phyloP scores from a whole-genome alignment of 1,284 basidiomycete species.

The Lignosus rhinocerotis region DNA sequence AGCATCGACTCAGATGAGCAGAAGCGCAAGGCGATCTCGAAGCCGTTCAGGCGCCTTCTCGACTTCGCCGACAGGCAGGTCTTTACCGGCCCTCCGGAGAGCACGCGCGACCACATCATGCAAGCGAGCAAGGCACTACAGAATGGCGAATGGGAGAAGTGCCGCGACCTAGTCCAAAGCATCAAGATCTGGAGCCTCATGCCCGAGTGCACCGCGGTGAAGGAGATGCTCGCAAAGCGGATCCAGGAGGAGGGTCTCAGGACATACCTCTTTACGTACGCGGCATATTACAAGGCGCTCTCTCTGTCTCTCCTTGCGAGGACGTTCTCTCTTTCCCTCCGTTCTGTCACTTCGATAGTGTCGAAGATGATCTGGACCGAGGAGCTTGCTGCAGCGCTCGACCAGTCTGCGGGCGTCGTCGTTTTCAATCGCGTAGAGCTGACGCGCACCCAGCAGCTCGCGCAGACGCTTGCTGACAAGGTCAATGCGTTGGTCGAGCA shows the following conservation, averaged over 20 bases:
- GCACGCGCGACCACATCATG: conserved; percentile 99
- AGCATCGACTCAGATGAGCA: conserved; percentile 94
- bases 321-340: conserved; percentile 84
- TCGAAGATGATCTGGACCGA: conserved; percentile 99
- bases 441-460: conserved; percentile 87
- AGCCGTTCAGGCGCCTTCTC: conserved; percentile 92
- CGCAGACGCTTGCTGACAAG: conserved; percentile 88
- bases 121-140: conserved; percentile 97
- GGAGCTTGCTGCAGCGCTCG: conserved; percentile 91
- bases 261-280: conserved; percentile 99
- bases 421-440: conserved; percentile 91
- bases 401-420: conserved; percentile 84
- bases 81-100: conserved; percentile 98
- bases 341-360: conserved; percentile 87
- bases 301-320: conserved; percentile 85
- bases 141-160: conserved; percentile 96
- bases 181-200: conserved; percentile 99
- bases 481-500: conserved; percentile 88
- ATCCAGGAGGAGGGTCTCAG: conserved; percentile 98
- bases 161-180: conserved; percentile 87
- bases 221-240: conserved; percentile 93
- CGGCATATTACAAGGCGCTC: conserved; percentile 90
- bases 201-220: conserved; percentile 86
- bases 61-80: conserved; percentile 98
- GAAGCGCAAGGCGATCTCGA: conserved; percentile 89